Evolutionary conservation across 108 stramenopile genomes (phyloP), one percentile per base, ranked within the genome.

Genomic region (Stephanodiscus minutulus): DNA sequence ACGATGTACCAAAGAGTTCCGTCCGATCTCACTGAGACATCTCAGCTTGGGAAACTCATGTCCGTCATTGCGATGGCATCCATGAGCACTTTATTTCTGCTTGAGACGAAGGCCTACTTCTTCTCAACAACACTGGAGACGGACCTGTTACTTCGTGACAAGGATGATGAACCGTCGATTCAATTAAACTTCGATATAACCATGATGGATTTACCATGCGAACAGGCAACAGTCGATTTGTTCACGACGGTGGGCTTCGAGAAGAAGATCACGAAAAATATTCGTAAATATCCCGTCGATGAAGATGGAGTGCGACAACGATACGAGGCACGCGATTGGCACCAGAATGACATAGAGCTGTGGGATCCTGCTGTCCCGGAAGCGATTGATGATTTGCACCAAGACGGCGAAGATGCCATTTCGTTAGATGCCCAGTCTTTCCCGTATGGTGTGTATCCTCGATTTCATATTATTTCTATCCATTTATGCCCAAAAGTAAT

Each of bases 111-210:
- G 24, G 86, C 88, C 9, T 98, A 86, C 77, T 81, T 94, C 76
- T n/a, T 74, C 93, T 67, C 92, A 87, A 78, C 43, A n/a, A 71
- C 55, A 25, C 48, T 79, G 44, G 54, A 53, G 24, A 62, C 77
- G 36, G 59, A 50, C 41, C 49, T 79, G 52, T 62, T 54, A 82
- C 43, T 70, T 22, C 62, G 72, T 25, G 67, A 21, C 36, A 35
- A 27, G 13, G 48, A 88, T 48, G 64, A 72, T 6, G 90, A 88
- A 47, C 25, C 58, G 11, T 61, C 63, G 12, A 68, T 96, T 39
- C 86, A 87, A 49, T 57, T 96, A 18, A 96, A 95, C 72, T 96
- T 96, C 82, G 93, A 96, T 62, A 89, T 96, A 22, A 93, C 96
- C 44, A 90, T 92, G 91, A 77, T 89, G 83, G 91, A 92, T 69